Evolutionary conservation across 768 basidiomycete species (phyloP), one percentile per base, ranked within the genome.

Genomic region (Xerocomellus chrysenteron): DNA sequence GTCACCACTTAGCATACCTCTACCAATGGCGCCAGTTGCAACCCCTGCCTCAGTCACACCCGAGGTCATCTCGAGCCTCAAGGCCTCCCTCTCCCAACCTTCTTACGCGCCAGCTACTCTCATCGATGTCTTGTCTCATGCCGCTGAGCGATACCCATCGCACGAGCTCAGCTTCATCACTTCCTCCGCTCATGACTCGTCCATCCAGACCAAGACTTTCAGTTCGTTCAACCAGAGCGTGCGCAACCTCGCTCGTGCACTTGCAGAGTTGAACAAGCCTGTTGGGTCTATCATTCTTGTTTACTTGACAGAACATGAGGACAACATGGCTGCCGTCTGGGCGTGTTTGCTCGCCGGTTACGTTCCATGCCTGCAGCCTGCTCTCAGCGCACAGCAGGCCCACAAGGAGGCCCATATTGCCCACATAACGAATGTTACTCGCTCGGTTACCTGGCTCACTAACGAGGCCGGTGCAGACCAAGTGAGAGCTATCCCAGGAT

Each of bases 311-410:
- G 68, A 69, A 28, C 68, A 69, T 8, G 67, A 67, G 50, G 68
- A 71, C 42, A 69, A 62, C 35, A 71, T 69, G 69, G 56, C 56
- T 2, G 68, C 67, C 2, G 37, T 69, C n/a, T 69, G 69, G 67
- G 65, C 69, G 0, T 71, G 67, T 47, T 50, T 69, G 0, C 50
- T 69, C 2, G 69, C 69, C 0, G 68, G 68, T 28, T 65, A 69
- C 46, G 52, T 69, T 11, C 68, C 68, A 0, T 69, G 69, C 59
- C 37, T 69, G 36, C 69, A 71, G 33, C 68, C 68, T n/a, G 56
- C 65, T 4, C 52, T 69, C 9, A 69, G 69, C 26, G 69, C 67
- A 5, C 69, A 69, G 36, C 60, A 69, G 42, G 57, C 68, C 0
- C 68, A 69, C 53, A 71, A 61, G 30, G 65, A 69, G 14, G 68